Conservation (phyloP, 352 stramenopile genomes). For the Phytophthora sansomeana region DNA sequence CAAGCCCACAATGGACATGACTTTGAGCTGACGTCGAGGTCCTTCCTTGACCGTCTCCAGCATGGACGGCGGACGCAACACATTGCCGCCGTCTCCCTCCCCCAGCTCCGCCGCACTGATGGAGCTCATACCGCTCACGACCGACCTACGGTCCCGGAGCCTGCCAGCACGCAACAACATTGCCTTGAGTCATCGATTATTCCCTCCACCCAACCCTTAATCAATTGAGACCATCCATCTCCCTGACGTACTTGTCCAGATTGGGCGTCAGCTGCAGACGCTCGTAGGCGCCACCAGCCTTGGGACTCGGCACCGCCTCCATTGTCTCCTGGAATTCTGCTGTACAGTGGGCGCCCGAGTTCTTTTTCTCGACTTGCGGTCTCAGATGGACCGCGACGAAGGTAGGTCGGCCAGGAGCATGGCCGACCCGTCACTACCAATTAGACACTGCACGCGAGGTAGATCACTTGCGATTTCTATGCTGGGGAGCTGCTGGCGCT, state of each 20-base stretch:
- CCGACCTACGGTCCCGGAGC: constrained; percentile 26
- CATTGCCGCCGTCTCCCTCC: constrained; percentile 23
- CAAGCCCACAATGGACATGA: constrained; percentile 61
- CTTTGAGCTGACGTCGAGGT: constrained; percentile 56
- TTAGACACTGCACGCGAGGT: constrained; percentile 1
- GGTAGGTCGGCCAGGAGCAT: constrained; percentile 2
- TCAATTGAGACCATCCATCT: constrained; percentile 15
- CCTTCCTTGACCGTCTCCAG: constrained; percentile 54
- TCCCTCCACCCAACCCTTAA: constrained; percentile 23
- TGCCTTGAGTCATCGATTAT: too few species aligned
- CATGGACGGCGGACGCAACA: constrained; percentile 23
- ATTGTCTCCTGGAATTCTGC: constrained; percentile 8
- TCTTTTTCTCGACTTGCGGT: constrained; percentile 22
- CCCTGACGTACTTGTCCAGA: constrained; percentile 31
- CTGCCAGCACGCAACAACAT: constrained; percentile 1
- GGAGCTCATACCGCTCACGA: constrained; percentile 27
- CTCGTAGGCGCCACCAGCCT: constrained; percentile 29
- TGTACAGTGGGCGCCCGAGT: constrained; percentile 5
- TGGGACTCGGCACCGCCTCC: constrained; percentile 33
- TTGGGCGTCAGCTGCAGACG: constrained; percentile 35
- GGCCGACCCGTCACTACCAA: not conserved
- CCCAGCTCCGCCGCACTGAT: constrained; percentile 43
- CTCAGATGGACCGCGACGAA: constrained; percentile 20
- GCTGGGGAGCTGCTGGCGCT: not conserved
- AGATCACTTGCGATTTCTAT: constrained; percentile 1